phyloP scores from a whole-genome alignment of 441 rosid species.

The Melastoma candidum region DNA sequence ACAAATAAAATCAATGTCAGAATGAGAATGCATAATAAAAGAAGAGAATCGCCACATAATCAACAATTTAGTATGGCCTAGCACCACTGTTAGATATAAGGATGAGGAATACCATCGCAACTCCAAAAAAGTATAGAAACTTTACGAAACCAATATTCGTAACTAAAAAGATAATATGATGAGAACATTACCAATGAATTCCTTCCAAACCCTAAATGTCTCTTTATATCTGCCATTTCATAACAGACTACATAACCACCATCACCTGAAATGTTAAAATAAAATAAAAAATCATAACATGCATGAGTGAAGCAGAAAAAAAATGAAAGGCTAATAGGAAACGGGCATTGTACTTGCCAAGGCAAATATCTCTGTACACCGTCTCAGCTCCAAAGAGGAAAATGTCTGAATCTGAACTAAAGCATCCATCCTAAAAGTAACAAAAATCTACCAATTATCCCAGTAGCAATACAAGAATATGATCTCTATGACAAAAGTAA shows the following conservation, averaged over 20 bases:
- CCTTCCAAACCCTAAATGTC: conserved; percentile 79
- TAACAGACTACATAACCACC: conserved; percentile 80
- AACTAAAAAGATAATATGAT: no score
- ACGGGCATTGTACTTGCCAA: conserved; percentile 36
- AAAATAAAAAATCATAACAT: background rate
- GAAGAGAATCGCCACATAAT: conserved; percentile 7
- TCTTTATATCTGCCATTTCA: conserved; percentile 82
- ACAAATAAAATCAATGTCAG: no score
- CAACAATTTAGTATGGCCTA: no score
- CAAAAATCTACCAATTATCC: no score
- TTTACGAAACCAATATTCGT: no score
- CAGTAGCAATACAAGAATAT: background rate
- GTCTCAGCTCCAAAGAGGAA: conserved; percentile 93
- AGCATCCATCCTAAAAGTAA: conserved; percentile 74
- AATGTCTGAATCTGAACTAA: conserved; percentile 82
- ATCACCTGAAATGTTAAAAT: conserved; percentile 39
- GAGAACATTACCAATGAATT: conserved; percentile 56
- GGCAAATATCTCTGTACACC: conserved; percentile 85
- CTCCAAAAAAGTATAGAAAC: no score
- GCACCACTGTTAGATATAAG: no score
- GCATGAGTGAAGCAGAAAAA: conserved; percentile 1
- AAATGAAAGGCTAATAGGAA: conserved; percentile 11
- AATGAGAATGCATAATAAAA: no score
- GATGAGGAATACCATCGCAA: no score
- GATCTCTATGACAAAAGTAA: conserved; percentile 3